Conservation (phyloP, 805 yeast genomes). For the Candida germanica region DNA sequence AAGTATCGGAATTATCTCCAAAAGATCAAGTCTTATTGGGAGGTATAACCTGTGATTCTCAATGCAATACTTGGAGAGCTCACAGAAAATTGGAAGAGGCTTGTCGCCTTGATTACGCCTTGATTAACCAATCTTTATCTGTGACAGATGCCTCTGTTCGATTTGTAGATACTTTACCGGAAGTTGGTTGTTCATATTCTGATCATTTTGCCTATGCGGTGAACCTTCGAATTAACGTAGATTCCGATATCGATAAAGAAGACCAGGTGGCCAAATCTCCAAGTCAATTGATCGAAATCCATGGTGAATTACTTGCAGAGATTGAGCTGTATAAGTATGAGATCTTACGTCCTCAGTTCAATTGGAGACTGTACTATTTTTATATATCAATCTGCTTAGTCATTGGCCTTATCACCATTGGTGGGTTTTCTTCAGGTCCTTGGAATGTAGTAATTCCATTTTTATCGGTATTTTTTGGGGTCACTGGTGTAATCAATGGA, state of each 20-base stretch:
- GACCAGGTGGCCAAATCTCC: background rate
- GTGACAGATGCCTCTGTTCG: conserved; percentile 66
- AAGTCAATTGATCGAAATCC: conserved; percentile 1
- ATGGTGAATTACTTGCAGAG: conserved; percentile 7
- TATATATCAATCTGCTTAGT: conserved; percentile 41
- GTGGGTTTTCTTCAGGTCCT: conserved; percentile 44
- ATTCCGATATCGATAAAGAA: conserved; percentile 2
- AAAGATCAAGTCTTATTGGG: conserved; percentile 61
- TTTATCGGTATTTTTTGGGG: conserved; percentile 50
- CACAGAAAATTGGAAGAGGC: conserved; percentile 61
- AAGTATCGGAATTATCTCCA: conserved; percentile 27
- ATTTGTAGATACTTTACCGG: conserved; percentile 67
- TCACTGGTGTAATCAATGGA: conserved; percentile 73
- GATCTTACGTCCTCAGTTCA: conserved; percentile 56
- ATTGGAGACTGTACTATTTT: conserved; percentile 67
- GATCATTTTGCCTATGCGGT: conserved; percentile 85
- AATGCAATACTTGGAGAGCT: conserved; percentile 81
- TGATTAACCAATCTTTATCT: conserved; percentile 57
- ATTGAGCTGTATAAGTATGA: conserved; percentile 43
- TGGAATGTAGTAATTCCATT: conserved; percentile 45
- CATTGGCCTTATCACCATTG: conserved; percentile 3
- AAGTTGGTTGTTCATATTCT: conserved; percentile 62
- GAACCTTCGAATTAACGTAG: conserved; percentile 21
- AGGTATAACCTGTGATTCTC: conserved; percentile 89
- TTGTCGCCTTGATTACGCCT: conserved; percentile 85